phyloP scores from a whole-genome alignment of 2,329 filamentous ascomycete genomes.

The Sclerotinia glacialis region DNA sequence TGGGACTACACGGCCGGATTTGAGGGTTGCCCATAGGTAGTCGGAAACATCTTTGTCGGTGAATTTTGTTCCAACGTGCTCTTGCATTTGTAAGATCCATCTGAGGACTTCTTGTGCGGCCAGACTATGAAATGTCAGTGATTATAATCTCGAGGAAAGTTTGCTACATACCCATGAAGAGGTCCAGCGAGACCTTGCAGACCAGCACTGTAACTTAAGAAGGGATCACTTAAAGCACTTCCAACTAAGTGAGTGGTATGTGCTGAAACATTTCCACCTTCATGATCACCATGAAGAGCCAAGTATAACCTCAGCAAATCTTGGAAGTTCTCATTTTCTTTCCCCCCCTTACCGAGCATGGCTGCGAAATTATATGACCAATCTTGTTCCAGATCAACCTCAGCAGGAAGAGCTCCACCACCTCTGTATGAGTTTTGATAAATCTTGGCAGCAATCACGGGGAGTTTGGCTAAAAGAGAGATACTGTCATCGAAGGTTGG shows the following conservation, averaged over 20 bases:
- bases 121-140: constrained; percentile 51
- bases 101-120: constrained; percentile 96
- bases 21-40: constrained; percentile 91
- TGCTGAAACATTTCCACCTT: constrained; percentile 95
- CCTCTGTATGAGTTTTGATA: constrained; percentile 87
- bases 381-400: constrained; percentile 81
- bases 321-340: constrained; percentile 90
- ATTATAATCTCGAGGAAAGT: background rate
- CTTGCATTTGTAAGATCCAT: constrained; percentile 96
- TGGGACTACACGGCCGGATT: constrained; percentile 86
- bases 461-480: constrained; percentile 89
- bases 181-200: constrained; percentile 95
- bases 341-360: constrained; percentile 86
- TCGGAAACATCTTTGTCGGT: constrained; percentile 77
- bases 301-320: constrained; percentile 92
- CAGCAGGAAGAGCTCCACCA: constrained; percentile 70
- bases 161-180: constrained; percentile 64
- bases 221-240: constrained; percentile 89
- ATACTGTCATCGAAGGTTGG: constrained; percentile 95
- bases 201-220: constrained; percentile 93
- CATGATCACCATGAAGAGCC: constrained; percentile 95
- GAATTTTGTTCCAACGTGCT: constrained; percentile 74
- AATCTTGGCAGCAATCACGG: constrained; percentile 94
- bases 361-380: constrained; percentile 99
- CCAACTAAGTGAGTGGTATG: constrained; percentile 94